phyloP scores from a whole-genome alignment of 257 asterid species.

The Lantana camara region DNA sequence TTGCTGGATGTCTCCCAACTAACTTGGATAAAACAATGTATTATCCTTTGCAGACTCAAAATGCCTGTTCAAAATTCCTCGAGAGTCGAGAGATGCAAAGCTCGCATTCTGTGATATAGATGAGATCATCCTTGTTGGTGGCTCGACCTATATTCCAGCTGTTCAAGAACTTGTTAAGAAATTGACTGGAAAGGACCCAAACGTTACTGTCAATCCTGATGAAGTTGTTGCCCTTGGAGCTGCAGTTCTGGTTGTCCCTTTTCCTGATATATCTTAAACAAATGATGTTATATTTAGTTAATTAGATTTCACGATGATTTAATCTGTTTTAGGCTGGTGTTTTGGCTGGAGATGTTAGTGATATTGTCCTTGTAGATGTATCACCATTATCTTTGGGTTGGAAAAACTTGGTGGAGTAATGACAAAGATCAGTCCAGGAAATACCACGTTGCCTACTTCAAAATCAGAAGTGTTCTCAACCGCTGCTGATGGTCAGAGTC shows the following conservation, averaged over 20 bases:
- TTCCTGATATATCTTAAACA: not conserved
- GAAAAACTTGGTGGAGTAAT: conserved; percentile 83
- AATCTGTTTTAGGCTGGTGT: conserved; percentile 90
- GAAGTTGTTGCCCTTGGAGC: conserved; percentile 99
- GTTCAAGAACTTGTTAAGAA: conserved; percentile 93
- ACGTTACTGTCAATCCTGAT: conserved; percentile 95
- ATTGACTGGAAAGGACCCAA: conserved; percentile 94
- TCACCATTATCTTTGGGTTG: conserved; percentile 78
- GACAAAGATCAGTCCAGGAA: conserved; percentile 72
- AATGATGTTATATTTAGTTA: too few relatives aligned
- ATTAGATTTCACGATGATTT: conserved; percentile 83
- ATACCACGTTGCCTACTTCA: conserved; percentile 72
- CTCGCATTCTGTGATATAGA: conserved; percentile 83
- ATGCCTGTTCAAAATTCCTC: conserved; percentile 89
- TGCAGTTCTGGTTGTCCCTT: conserved; percentile 79
- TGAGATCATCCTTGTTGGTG: conserved; percentile 95
- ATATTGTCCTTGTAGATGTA: conserved; percentile 77
- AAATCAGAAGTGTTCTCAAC: conserved; percentile 44
- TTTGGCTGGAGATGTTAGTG: conserved; percentile 83
- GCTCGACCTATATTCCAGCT: conserved; percentile 97
- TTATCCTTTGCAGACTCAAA: conserved; percentile 57
- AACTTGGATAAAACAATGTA: too few relatives aligned
- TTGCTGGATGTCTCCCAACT: not conserved
- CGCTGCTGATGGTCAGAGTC: conserved; percentile 55
- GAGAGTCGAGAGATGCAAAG: conserved; percentile 95